phyloP scores from a whole-genome alignment of 2,329 filamentous ascomycete species.

The Colletotrichum ledebouriae region DNA sequence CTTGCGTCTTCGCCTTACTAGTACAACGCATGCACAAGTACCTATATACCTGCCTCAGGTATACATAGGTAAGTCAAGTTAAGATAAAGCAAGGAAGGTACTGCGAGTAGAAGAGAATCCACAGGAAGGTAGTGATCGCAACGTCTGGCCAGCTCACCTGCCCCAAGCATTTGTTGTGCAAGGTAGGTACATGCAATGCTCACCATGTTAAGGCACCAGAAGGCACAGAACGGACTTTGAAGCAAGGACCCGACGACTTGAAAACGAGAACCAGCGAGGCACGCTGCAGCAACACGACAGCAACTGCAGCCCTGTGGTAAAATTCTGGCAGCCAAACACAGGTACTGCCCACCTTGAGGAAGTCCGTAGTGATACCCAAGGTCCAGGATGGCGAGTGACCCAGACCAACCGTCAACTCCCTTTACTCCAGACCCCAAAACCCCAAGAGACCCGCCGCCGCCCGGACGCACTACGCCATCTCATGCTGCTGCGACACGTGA shows the following conservation, averaged over 20 bases:
- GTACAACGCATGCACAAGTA: not conserved
- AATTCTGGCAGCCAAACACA: conserved; percentile 10
- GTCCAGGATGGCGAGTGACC: conserved; percentile 4
- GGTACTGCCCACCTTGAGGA: too few species aligned
- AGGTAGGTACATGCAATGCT: conserved; percentile 4
- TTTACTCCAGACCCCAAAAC: conserved; percentile 19
- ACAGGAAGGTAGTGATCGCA: conserved; percentile 4
- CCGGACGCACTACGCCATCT: conserved; percentile 37
- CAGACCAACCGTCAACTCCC: conserved; percentile 4
- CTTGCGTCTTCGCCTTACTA: not conserved
- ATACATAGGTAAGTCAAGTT: not conserved
- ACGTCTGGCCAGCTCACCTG: not conserved
- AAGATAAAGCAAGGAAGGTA: too few species aligned
- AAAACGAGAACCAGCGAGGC: conserved; percentile 27
- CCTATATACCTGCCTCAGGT: not conserved
- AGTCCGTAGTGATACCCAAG: not conserved
- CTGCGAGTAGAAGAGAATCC: not conserved
- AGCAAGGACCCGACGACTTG: conserved; percentile 33
- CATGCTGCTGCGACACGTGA: conserved; percentile 38
- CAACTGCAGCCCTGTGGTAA: conserved; percentile 24
- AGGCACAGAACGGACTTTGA: conserved; percentile 10
- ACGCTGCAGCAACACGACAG: conserved; percentile 9
- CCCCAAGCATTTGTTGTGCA: conserved; percentile 7
- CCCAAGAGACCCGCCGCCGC: conserved; percentile 24
- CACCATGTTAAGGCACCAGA: conserved; percentile 16